Evolutionary conservation across 768 basidiomycete species (phyloP).

Genomic region (Cubamyces lactineus): DNA sequence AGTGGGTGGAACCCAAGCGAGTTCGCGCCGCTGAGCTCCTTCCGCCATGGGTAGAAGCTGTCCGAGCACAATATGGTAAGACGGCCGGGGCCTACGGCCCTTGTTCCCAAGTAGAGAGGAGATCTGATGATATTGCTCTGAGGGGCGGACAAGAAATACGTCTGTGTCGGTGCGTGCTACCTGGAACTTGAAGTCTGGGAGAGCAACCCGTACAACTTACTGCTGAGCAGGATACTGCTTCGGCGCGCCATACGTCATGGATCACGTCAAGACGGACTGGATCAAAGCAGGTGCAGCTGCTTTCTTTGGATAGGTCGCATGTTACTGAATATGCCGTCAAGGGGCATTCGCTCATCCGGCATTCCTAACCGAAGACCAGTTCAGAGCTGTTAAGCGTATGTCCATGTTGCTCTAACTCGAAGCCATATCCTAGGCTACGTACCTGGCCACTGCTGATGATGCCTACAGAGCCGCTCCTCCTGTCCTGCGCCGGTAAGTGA

Average conservation of each 20-base stretch:
- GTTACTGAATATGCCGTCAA: conserved; percentile 22
- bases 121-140: not conserved
- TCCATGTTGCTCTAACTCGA: not conserved
- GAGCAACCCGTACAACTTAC: not conserved
- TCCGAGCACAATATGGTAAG: conserved; percentile 53
- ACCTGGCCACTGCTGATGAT: not conserved
- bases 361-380: conserved; percentile 48
- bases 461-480: conserved; percentile 50
- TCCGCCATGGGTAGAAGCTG: conserved; percentile 55
- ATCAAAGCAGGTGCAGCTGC: conserved; percentile 46
- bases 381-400: conserved; percentile 52
- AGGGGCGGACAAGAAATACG: conserved; percentile 30
- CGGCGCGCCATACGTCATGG: conserved; percentile 54
- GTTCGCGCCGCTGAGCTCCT: conserved; percentile 42
- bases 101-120: not conserved
- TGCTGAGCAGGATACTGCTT: conserved; percentile 56
- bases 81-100: not conserved
- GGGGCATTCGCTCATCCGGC: conserved; percentile 63
- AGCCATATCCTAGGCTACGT: too few relatives aligned
- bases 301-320: not conserved
- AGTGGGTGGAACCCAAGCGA: conserved; percentile 46
- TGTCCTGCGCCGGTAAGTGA: conserved; percentile 56
- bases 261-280: conserved; percentile 48
- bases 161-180: conserved; percentile 17
- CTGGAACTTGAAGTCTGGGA: not conserved